Conservation (phyloP, 208 protist species). For the Leishmania major region DNA sequence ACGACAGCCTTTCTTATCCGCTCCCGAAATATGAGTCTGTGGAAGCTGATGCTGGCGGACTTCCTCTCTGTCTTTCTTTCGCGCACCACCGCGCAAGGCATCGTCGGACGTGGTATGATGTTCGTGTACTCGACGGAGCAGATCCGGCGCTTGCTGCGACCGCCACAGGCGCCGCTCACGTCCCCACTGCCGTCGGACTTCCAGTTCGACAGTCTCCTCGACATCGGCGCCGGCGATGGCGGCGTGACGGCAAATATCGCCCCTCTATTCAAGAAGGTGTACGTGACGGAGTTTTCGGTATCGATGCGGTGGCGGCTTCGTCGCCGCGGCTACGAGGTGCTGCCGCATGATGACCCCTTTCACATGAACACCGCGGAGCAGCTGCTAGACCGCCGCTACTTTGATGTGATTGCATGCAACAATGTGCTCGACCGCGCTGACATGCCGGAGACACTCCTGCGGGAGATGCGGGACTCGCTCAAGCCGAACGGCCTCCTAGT, state of each 20-base stretch:
- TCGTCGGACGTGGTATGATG: slow-evolving; percentile 71
- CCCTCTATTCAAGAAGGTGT: slow-evolving; percentile 59
- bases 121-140: slow-evolving; percentile 82
- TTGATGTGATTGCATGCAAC: slow-evolving; percentile 77
- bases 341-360: slow-evolving; percentile 61
- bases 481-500: slow-evolving; percentile 58
- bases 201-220: slow-evolving; percentile 24
- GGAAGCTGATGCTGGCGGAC: slow-evolving; percentile 43
- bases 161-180: slow-evolving; percentile 7
- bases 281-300: slow-evolving; percentile 69
- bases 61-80: slow-evolving; percentile 62
- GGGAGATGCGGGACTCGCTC: slow-evolving; percentile 66
- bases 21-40: slow-evolving; percentile 39
- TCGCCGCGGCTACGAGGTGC: slow-evolving; percentile 69
- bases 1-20: slow-evolving; percentile 53
- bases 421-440: slow-evolving; percentile 89
- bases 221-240: slow-evolving; percentile 84
- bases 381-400: slow-evolving; percentile 38
- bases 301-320: slow-evolving; percentile 85
- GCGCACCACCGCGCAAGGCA: slow-evolving; percentile 75
- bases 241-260: slow-evolving; percentile 66
- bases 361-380: slow-evolving; percentile 1
- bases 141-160: slow-evolving; percentile 51
- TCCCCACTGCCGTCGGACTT: slow-evolving; percentile 15
- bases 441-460: slow-evolving; percentile 61